These are phyloP conservation scores for Aspergillus texensis DNA, from an alignment of 2,329 filamentous ascomycete genomes.

Conservation along the genomic window DNA sequence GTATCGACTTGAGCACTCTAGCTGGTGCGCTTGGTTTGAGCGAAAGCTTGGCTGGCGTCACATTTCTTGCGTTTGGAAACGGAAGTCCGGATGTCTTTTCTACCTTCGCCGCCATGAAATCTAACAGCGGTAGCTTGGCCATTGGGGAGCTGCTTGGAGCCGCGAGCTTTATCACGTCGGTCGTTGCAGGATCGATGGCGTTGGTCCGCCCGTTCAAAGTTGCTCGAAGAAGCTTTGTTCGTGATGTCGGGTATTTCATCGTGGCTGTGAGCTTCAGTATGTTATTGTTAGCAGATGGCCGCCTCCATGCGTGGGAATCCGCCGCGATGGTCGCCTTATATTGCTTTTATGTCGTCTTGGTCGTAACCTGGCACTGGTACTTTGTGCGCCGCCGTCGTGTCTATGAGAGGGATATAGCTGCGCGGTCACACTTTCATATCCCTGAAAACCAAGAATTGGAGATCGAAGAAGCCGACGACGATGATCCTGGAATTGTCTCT, in stretches of 20 bases:
- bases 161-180: conserved; percentile 92
- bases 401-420: conserved; percentile 68
- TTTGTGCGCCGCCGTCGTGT: conserved; percentile 64
- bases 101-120: conserved; percentile 96
- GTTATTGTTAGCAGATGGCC: conserved; percentile 82
- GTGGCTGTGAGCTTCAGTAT: conserved; percentile 84
- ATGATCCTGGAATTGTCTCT: conserved; percentile 52
- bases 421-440: conserved; percentile 73
- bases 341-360: conserved; percentile 81
- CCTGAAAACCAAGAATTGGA: conserved; percentile 62
- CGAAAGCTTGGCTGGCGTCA: conserved; percentile 94
- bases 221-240: conserved; percentile 82
- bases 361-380: conserved; percentile 92
- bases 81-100: conserved; percentile 98
- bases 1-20: conserved; percentile 93
- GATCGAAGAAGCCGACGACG: conserved; percentile 59
- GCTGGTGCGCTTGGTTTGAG: conserved; percentile 86
- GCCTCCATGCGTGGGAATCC: conserved; percentile 86
- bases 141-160: conserved; percentile 94
- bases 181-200: conserved; percentile 96
- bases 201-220: conserved; percentile 94
- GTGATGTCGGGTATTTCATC: conserved; percentile 92
- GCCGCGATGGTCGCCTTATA: conserved; percentile 89
- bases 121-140: conserved; percentile 94
- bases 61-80: conserved; percentile 95